Conservation (phyloP, 352 stramenopile species). For the Globisporangium barbulae region DNA sequence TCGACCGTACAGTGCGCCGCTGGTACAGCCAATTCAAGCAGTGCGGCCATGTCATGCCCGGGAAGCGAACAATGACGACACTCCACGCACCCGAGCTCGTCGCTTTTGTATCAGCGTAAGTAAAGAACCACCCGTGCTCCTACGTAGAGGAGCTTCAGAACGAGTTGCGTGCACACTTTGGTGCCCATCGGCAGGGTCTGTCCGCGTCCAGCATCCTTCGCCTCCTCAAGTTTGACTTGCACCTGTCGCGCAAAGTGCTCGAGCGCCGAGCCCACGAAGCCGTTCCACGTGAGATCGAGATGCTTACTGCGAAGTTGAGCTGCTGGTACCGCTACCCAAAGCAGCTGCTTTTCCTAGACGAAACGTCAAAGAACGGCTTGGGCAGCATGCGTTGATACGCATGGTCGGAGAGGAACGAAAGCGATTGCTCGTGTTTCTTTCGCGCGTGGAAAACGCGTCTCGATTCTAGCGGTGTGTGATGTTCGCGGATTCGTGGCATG, state of each 20-base stretch:
- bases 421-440: too few relatives aligned
- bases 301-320: neutral
- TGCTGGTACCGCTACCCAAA: neutral
- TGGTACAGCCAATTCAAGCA: conserved; percentile 10
- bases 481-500: too few relatives aligned
- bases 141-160: conserved; percentile 21
- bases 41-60: neutral
- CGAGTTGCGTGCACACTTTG: neutral
- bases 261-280: conserved; percentile 6
- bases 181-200: neutral
- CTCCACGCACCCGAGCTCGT: neutral
- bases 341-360: neutral
- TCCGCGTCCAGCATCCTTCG: conserved; percentile 7
- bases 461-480: too few relatives aligned
- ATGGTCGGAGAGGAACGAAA: too few relatives aligned
- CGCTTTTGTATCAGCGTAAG: conserved; percentile 6
- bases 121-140: conserved; percentile 21
- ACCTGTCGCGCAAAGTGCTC: conserved; percentile 15
- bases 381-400: too few relatives aligned
- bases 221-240: conserved; percentile 14
- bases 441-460: too few relatives aligned
- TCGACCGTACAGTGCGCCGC: conserved; percentile 6
- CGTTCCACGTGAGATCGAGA: neutral
- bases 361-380: too few relatives aligned
- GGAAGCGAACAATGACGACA: neutral